Percentiles rank a stretch among this genome's conserved stretches.
These are phyloP conservation scores for Blakeslea trispora DNA, from an alignment of 371 early-diverging fungal species.

Conservation along the genomic window DNA sequence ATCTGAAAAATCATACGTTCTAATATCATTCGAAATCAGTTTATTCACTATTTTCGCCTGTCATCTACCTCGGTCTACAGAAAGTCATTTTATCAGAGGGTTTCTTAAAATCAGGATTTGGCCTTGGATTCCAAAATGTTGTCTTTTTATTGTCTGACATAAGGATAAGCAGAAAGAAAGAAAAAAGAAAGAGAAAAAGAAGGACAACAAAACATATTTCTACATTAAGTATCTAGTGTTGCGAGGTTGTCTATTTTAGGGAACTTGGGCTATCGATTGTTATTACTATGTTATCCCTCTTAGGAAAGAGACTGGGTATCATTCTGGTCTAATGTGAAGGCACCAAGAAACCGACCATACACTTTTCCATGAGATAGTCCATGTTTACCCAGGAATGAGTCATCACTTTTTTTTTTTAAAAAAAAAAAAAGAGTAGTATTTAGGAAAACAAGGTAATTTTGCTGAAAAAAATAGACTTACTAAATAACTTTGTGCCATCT, in stretches of 20 bases:
- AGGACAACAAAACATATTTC: too few species aligned
- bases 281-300: too few species aligned
- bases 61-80: constrained; percentile 21
- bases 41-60: neutral
- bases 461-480: constrained; percentile 45
- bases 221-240: too few species aligned
- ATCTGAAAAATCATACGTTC: constrained; percentile 19
- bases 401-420: constrained; percentile 60
- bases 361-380: constrained; percentile 81
- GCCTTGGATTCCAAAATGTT: constrained; percentile 26
- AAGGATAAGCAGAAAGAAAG: neutral
- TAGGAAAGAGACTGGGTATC: constrained; percentile 1
- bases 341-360: constrained; percentile 81
- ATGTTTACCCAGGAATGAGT: constrained; percentile 95
- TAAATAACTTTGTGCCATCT: constrained; percentile 92
- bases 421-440: neutral
- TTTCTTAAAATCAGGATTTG: constrained; percentile 11
- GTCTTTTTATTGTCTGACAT: constrained; percentile 18
- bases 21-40: neutral
- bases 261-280: too few species aligned
- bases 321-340: constrained; percentile 32
- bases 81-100: constrained; percentile 8
- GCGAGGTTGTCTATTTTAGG: too few species aligned
- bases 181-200: constrained; percentile 5
- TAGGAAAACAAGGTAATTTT: too few species aligned